A percentile compares a stretch with the other conserved stretches of the same genome.
Conservation (phyloP, 306 rosid genomes). For the Erythrophleum fordii region DNA sequence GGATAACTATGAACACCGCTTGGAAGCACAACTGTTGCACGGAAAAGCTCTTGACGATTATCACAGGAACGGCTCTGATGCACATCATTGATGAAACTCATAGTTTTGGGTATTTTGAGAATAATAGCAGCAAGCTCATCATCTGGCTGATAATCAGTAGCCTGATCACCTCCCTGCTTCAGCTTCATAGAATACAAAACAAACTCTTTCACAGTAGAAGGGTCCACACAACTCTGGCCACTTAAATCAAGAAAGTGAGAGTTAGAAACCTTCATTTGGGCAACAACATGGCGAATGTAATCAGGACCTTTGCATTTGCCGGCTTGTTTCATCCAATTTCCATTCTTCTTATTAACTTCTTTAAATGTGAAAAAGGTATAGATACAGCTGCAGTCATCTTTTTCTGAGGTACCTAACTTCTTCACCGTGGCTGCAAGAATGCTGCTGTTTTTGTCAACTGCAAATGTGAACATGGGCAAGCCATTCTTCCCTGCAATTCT, state of each 20-base stretch:
- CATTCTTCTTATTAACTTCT: slow-evolving; percentile 79
- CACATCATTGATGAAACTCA: slow-evolving; percentile 32
- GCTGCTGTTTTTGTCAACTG: slow-evolving; percentile 70
- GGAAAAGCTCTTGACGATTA: slow-evolving; percentile 43
- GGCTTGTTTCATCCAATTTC: slow-evolving; percentile 77
- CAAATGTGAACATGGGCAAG: slow-evolving; percentile 85
- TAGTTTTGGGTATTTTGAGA: slow-evolving; percentile 63
- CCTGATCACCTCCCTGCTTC: slow-evolving; percentile 59
- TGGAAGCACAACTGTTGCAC: slow-evolving; percentile 83
- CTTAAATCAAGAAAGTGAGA: slow-evolving; percentile 50
- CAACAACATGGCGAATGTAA: slow-evolving; percentile 68
- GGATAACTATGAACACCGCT: slow-evolving; percentile 90
- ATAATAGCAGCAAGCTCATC: slow-evolving; percentile 90
- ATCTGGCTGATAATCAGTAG: slow-evolving; percentile 70
- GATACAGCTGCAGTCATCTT: slow-evolving; percentile 52
- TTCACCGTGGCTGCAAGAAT: slow-evolving; percentile 89
- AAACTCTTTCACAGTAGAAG: slow-evolving; percentile 63
- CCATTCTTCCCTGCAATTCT: slow-evolving; percentile 83
- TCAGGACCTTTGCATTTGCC: slow-evolving; percentile 72
- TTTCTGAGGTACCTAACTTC: slow-evolving; percentile 55
- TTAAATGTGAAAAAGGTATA: slow-evolving; percentile 78
- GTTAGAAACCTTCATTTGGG: slow-evolving; percentile 87
- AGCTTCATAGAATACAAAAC: slow-evolving; percentile 75
- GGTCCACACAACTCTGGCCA: slow-evolving; percentile 39
- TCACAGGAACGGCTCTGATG: slow-evolving; percentile 35